Conservation (phyloP, 805 yeast species). For the Nakazawaea molendinolei region DNA sequence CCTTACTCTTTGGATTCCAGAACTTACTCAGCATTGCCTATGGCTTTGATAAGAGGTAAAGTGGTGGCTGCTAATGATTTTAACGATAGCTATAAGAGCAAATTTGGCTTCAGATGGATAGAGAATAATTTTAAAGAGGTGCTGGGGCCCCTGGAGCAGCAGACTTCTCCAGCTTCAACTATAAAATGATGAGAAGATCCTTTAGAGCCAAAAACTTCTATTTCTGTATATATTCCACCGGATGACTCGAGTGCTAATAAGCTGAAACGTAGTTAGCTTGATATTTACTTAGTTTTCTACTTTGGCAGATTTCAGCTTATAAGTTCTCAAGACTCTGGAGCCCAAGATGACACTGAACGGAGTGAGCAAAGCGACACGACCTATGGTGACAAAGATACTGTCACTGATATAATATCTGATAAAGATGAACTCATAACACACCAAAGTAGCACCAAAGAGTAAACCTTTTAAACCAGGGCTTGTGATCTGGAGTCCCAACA, state of each 20-base stretch:
- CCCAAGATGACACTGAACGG: slow-evolving; percentile 56
- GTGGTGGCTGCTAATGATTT: slow-evolving; percentile 63
- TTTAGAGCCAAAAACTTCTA: too few species aligned
- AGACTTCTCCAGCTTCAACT: too few species aligned
- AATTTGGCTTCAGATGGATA: slow-evolving; percentile 51
- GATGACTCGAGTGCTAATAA: too few species aligned
- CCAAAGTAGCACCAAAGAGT: slow-evolving; percentile 41
- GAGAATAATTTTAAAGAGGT: slow-evolving; percentile 42
- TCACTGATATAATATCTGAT: slow-evolving; percentile 51
- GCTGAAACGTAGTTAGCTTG: too few species aligned
- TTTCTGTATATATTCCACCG: too few species aligned
- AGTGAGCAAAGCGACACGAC: slow-evolving; percentile 39
- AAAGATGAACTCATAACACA: slow-evolving; percentile 47
- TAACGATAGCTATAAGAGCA: slow-evolving; percentile 34
- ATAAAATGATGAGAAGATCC: too few species aligned
- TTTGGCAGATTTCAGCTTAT: too few species aligned
- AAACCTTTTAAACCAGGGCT: slow-evolving; percentile 26
- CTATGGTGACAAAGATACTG: slow-evolving; percentile 54
- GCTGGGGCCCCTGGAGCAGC: too few species aligned
- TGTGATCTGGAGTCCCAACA: slow-evolving; percentile 27
- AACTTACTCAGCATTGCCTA: slow-evolving; percentile 82
- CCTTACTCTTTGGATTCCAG: slow-evolving; percentile 85
- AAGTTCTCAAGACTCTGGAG: slow-evolving; percentile 51
- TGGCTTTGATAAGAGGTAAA: slow-evolving; percentile 84
- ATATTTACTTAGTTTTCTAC: too few species aligned